Percentiles rank a stretch among this genome's conserved stretches.
phyloP scores from a whole-genome alignment of 164 flowering plant genomes.

The Nymphaea thermarum region DNA sequence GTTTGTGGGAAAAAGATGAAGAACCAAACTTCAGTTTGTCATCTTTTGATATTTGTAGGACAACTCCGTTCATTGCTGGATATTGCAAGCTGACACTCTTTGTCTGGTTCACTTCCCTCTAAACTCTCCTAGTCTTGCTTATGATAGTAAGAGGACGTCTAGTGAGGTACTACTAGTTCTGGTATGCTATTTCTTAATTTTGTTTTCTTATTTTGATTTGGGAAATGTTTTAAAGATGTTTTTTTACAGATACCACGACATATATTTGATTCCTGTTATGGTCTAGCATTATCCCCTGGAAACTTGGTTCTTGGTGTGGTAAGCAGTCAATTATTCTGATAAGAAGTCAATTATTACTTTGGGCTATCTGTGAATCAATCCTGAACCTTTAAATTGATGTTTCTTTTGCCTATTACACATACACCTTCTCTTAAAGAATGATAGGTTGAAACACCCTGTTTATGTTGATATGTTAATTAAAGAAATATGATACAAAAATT shows the following conservation, averaged over 20 bases:
- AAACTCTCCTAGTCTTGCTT: conserved; percentile 26
- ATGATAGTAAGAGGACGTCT: conserved; percentile 16
- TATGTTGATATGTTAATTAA: no score
- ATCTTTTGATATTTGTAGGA: conserved; percentile 28
- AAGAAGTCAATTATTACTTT: not conserved
- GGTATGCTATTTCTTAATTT: conserved; percentile 1
- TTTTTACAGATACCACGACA: conserved; percentile 46
- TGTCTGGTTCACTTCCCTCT: conserved; percentile 51
- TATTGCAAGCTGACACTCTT: conserved; percentile 29
- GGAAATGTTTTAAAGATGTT: conserved; percentile 1
- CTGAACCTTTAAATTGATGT: not conserved
- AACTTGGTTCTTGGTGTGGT: conserved; percentile 79
- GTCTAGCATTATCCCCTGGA: conserved; percentile 76
- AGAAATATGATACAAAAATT: no score
- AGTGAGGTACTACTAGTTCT: conserved; percentile 39
- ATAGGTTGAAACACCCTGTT: no score
- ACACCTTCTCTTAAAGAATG: not conserved
- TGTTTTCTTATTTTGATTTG: not conserved
- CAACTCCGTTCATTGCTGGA: conserved; percentile 63
- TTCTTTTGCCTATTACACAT: not conserved
- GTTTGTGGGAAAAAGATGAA: no score
- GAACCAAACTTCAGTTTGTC: not conserved
- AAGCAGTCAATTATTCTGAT: conserved; percentile 8
- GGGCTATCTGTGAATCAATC: no score
- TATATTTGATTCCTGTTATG: conserved; percentile 60